Evolutionary conservation across 352 stramenopile genomes (phyloP).

Genomic region (Phytophthora chlamydospora): DNA sequence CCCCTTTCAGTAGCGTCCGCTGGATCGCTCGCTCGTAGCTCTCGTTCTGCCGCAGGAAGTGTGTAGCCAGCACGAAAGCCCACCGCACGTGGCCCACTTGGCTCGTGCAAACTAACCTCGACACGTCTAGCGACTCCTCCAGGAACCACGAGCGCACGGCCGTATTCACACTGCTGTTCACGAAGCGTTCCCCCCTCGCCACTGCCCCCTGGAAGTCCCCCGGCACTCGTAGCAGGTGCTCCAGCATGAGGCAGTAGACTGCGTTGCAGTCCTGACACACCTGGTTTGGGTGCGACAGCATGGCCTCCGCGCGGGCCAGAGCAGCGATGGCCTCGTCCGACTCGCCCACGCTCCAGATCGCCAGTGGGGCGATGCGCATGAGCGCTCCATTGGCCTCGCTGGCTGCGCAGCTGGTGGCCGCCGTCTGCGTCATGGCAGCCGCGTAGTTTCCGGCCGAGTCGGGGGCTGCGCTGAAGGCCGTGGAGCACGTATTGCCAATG

Average conservation of each 20-base stretch:
- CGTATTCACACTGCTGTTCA: constrained; percentile 32
- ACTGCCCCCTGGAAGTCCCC: constrained; percentile 46
- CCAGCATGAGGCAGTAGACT: constrained; percentile 60
- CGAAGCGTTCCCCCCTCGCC: constrained; percentile 39
- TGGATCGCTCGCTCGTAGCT: constrained; percentile 53
- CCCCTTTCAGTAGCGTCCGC: constrained; percentile 55
- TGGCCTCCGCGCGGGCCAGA: constrained; percentile 44
- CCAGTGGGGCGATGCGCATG: constrained; percentile 57
- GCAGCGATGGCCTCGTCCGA: constrained; percentile 35
- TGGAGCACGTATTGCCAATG: constrained; percentile 58
- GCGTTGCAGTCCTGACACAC: constrained; percentile 69
- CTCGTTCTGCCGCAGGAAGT: constrained; percentile 49
- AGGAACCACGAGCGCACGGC: constrained; percentile 51
- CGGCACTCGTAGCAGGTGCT: constrained; percentile 47
- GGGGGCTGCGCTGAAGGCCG: constrained; percentile 38
- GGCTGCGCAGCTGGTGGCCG: constrained; percentile 20
- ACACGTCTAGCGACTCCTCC: constrained; percentile 48
- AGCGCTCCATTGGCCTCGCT: constrained; percentile 65
- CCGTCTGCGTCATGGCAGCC: constrained; percentile 33
- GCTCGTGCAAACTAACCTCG: constrained; percentile 36
- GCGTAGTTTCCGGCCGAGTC: constrained; percentile 26
- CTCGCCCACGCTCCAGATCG: constrained; percentile 42
- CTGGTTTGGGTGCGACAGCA: constrained; percentile 54
- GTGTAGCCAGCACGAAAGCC: constrained; percentile 53
- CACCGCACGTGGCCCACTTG: constrained; percentile 54